Evolutionary conservation across 2,329 filamentous ascomycete species (phyloP), one percentile per base, ranked within the genome.

Genomic region (Neonectria neomacrospora): DNA sequence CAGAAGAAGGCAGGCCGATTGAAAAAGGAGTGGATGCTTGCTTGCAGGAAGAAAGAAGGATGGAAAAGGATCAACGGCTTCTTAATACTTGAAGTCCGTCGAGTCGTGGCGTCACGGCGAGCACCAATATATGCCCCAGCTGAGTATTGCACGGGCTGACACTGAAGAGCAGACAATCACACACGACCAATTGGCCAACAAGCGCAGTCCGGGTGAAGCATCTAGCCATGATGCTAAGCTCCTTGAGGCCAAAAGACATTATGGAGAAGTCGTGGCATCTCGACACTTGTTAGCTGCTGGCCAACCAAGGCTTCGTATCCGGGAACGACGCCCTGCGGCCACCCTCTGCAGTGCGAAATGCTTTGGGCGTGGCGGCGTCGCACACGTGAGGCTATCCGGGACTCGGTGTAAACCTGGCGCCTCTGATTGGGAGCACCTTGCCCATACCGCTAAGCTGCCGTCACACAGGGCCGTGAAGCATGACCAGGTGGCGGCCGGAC

Each of bases 281-380:
- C 32, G 18, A 44, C 58, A 32, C 28, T 18, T 55, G 22, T 42
- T 16, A 18, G 26, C 16, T 23, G 23, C 23, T 22, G 34, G 14
- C 26, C 34, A 26, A 47, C 30, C 12, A 16, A 50, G 32, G 20
- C 54, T 62, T 58, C 60, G 54, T 58, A 53, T 48, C 32, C 54
- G 60, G 30, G 23, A 57, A 39, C 39, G 20, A 44, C 18, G n/a
- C 39, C 8, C 28, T 50, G 28, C 47, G 28, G 39, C 7, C 26
- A 28, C 22, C 22, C 8, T 51, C 54, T 47, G 58, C 58, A 47
- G 34, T 48, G 44, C 42, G 20, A 44, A 14, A 55, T 51, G 52
- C 54, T 55, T 55, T 61, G 18, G 48, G 54, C 52, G 51, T 53
- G 22, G 58, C 30, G 23, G n/a, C 50, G 54, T 62, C 52, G 39